phyloP scores from a whole-genome alignment of 306 rosid genomes.

The Rubus parviflorus region DNA sequence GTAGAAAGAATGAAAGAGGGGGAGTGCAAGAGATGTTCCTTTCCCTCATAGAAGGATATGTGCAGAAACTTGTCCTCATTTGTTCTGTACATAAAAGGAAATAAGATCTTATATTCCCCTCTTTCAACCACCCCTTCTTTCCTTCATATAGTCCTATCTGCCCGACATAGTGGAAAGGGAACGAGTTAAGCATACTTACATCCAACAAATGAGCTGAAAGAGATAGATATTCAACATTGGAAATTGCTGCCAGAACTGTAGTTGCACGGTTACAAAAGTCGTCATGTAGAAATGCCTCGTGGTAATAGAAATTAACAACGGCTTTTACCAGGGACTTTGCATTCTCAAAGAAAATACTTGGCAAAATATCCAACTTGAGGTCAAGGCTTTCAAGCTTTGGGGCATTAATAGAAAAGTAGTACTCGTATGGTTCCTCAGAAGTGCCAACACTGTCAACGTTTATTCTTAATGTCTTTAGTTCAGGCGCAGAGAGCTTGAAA shows the following conservation, averaged over 20 bases:
- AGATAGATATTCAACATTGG: neutral
- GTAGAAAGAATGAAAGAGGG: too few species aligned
- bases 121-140: too few species aligned
- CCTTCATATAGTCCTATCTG: too few species aligned
- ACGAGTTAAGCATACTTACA: too few species aligned
- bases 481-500: neutral
- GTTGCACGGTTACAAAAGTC: neutral
- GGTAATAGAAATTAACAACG: neutral
- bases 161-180: too few species aligned
- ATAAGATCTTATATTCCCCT: too few species aligned
- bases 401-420: neutral
- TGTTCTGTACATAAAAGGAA: too few species aligned
- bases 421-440: neutral
- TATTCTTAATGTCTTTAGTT: neutral
- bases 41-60: too few species aligned
- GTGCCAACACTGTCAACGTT: too few species aligned
- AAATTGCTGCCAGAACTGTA: neutral
- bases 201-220: neutral
- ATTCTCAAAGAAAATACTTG: neutral
- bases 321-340: neutral
- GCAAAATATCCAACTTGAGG: neutral
- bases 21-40: too few species aligned
- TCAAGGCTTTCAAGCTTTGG: neutral
- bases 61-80: too few species aligned
- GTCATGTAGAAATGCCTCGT: neutral